These are phyloP conservation scores for Apiospora koreana DNA, from an alignment of 2,329 filamentous ascomycete species.

Conservation along the genomic window DNA sequence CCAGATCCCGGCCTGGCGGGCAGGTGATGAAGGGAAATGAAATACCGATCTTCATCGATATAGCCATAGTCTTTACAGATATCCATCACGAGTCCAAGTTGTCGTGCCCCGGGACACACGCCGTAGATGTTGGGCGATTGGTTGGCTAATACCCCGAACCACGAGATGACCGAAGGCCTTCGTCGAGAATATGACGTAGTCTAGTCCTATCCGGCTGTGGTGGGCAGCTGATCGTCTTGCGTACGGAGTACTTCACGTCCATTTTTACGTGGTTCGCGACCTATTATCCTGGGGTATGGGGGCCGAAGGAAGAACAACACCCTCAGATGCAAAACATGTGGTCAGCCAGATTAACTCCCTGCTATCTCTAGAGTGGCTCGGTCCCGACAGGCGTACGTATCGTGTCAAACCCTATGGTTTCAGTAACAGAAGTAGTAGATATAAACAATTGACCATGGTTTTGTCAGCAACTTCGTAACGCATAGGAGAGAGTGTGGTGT, in stretches of 20 bases:
- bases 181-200: background rate
- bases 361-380: background rate
- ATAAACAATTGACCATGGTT: background rate
- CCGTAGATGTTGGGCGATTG: background rate
- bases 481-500: background rate
- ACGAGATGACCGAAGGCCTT: background rate
- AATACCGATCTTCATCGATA: background rate
- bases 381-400: background rate
- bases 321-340: background rate
- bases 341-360: background rate
- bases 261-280: background rate
- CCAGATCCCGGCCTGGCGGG: background rate
- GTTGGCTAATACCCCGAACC: background rate
- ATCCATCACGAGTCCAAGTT: background rate
- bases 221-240: background rate
- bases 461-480: background rate
- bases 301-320: background rate
- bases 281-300: background rate
- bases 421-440: background rate
- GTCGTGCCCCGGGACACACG: background rate
- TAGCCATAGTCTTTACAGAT: background rate
- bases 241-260: background rate
- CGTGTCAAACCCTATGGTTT: background rate
- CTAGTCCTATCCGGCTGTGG: background rate
- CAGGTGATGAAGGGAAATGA: background rate